These are phyloP conservation scores for Candida ulmi DNA, from an alignment of 805 yeast species.

Conservation along the genomic window DNA sequence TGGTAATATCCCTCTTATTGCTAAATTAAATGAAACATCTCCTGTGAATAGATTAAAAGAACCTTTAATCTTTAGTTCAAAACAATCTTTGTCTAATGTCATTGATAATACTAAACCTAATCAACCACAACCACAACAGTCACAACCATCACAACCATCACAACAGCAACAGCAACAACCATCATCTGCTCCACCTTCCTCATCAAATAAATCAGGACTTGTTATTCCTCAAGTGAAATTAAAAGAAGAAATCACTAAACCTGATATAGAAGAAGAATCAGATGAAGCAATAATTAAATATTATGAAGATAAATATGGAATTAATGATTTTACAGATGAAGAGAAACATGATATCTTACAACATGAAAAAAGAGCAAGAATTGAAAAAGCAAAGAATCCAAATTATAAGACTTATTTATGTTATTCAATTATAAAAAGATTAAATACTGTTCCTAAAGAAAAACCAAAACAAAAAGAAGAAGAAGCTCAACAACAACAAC, in stretches of 20 bases:
- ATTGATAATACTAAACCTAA: background rate
- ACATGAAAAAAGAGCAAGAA: slow-evolving; percentile 23
- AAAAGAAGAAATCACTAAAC: slow-evolving; percentile 20
- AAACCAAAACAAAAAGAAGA: background rate
- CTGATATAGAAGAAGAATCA: slow-evolving; percentile 16
- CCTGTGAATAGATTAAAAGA: background rate
- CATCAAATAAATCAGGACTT: background rate
- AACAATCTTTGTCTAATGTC: slow-evolving; percentile 5
- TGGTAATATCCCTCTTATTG: background rate
- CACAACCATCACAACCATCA: background rate
- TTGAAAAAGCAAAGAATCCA: slow-evolving; percentile 22
- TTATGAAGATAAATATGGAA: slow-evolving; percentile 21
- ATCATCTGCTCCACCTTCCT: too few relatives aligned
- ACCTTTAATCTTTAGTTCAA: slow-evolving; percentile 3
- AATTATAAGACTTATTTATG: slow-evolving; percentile 23
- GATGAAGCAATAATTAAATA: slow-evolving; percentile 24
- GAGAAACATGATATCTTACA: slow-evolving; percentile 25
- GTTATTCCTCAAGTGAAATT: slow-evolving; percentile 8
- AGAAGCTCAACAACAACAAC: slow-evolving; percentile 1
- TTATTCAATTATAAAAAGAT: slow-evolving; percentile 24
- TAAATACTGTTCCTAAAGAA: slow-evolving; percentile 18
- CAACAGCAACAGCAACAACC: too few relatives aligned
- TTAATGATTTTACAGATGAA: slow-evolving; percentile 22
- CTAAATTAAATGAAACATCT: background rate
- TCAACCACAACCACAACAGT: background rate